These are phyloP conservation scores for Astrephomene gubernaculifera DNA, from an alignment of 139 green algal species.

Conservation along the genomic window DNA sequence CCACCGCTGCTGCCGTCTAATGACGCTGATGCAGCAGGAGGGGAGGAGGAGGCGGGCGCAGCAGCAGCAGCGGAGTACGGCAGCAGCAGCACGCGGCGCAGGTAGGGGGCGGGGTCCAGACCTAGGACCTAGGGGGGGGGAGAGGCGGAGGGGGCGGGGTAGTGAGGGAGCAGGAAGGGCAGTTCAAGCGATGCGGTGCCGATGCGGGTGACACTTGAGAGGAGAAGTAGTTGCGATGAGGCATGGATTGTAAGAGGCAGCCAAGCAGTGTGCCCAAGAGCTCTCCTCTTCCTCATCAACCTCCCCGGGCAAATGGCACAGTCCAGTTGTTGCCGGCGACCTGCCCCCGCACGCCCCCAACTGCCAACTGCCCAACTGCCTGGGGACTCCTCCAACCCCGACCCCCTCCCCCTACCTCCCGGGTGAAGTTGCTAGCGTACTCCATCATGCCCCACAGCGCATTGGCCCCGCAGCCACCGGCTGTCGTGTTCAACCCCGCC, in stretches of 20 bases:
- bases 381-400: too few relatives aligned
- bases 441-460: constrained; percentile 27
- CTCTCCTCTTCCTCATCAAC: too few relatives aligned
- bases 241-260: too few relatives aligned
- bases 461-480: not conserved
- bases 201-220: too few relatives aligned
- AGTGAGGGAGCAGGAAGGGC: too few relatives aligned
- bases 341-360: too few relatives aligned
- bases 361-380: too few relatives aligned
- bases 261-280: too few relatives aligned
- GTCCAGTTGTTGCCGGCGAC: too few relatives aligned
- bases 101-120: not conserved
- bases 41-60: not conserved
- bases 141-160: not conserved
- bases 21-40: not conserved
- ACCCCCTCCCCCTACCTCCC: not conserved
- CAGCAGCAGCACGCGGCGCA: constrained; percentile 27
- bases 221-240: too few relatives aligned
- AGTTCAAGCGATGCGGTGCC: too few relatives aligned
- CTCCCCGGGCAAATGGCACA: too few relatives aligned
- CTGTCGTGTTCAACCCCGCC: not conserved
- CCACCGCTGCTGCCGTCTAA: not conserved
- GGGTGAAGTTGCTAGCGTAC: not conserved
- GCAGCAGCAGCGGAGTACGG: not conserved
- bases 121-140: not conserved